A percentile compares a stretch with the other conserved stretches of the same genome.
These are phyloP conservation scores for Picocystis sp. DNA, from an alignment of 163 green algal species.

Conservation along the genomic window DNA sequence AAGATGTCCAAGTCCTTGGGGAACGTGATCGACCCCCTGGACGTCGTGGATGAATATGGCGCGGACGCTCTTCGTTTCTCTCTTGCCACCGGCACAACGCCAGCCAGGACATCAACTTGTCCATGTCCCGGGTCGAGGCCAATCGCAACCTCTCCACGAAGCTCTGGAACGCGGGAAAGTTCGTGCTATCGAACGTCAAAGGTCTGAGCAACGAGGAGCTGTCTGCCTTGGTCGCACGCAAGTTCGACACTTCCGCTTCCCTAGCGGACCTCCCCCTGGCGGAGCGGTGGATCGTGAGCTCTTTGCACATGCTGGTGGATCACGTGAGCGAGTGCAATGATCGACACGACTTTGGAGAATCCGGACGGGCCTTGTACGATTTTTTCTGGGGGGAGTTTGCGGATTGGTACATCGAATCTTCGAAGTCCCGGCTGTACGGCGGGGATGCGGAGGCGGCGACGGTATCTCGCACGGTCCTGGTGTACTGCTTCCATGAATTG, in stretches of 20 bases:
- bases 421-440: conserved; percentile 69
- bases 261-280: conserved; percentile 41
- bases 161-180: conserved; percentile 96
- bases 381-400: conserved; percentile 96
- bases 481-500: conserved; percentile 64
- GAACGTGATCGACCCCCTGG: conserved; percentile 79
- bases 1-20: conserved; percentile 11
- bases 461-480: conserved; percentile 46
- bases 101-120: conserved; percentile 92
- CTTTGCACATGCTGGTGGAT: conserved; percentile 36
- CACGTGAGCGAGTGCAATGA: conserved; percentile 48
- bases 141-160: conserved; percentile 97
- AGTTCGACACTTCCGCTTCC: not conserved
- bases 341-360: conserved; percentile 67
- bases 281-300: conserved; percentile 73
- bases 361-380: conserved; percentile 56
- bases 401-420: conserved; percentile 70
- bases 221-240: not conserved
- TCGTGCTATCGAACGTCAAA: conserved; percentile 68
- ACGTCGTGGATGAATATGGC: conserved; percentile 57
- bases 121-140: conserved; percentile 61
- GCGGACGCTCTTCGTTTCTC: conserved; percentile 85
- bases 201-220: conserved; percentile 4
- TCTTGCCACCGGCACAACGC: conserved; percentile 64
- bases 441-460: conserved; percentile 21